phyloP scores from a whole-genome alignment of 129 eudicot species.

The Pittosporum tobira region DNA sequence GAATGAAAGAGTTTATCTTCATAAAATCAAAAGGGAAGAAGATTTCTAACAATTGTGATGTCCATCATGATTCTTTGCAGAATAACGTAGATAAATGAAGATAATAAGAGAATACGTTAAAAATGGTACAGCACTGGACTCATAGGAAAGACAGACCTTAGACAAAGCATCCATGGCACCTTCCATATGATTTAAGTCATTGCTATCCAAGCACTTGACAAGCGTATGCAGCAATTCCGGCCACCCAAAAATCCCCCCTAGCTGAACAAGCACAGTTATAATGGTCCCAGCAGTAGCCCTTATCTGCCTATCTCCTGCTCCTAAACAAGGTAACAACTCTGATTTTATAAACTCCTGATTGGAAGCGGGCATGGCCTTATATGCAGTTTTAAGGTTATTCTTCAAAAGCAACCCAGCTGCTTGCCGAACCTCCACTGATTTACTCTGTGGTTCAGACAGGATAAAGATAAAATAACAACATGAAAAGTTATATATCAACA shows the following conservation, averaged over 20 bases:
- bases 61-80: not conserved
- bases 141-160: slow-evolving; percentile 41
- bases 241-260: slow-evolving; percentile 82
- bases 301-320: slow-evolving; percentile 72
- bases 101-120: not conserved
- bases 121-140: not conserved
- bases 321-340: slow-evolving; percentile 81
- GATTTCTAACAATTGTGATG: not conserved
- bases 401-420: slow-evolving; percentile 95
- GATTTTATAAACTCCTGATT: slow-evolving; percentile 78
- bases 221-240: slow-evolving; percentile 74
- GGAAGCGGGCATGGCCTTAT: slow-evolving; percentile 53
- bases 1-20: not conserved
- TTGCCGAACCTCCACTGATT: slow-evolving; percentile 86
- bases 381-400: slow-evolving; percentile 67
- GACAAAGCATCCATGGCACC: slow-evolving; percentile 99
- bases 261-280: slow-evolving; percentile 73
- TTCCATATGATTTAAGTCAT: slow-evolving; percentile 74
- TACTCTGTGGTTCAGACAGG: slow-evolving; percentile 39
- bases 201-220: slow-evolving; percentile 79
- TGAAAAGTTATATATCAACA: not conserved
- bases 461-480: not conserved
- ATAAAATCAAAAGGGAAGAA: not conserved
- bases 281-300: slow-evolving; percentile 92
- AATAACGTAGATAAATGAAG: not conserved